Conservation (phyloP, 2,329 filamentous ascomycete genomes). For the Biscogniauxia sp. region DNA sequence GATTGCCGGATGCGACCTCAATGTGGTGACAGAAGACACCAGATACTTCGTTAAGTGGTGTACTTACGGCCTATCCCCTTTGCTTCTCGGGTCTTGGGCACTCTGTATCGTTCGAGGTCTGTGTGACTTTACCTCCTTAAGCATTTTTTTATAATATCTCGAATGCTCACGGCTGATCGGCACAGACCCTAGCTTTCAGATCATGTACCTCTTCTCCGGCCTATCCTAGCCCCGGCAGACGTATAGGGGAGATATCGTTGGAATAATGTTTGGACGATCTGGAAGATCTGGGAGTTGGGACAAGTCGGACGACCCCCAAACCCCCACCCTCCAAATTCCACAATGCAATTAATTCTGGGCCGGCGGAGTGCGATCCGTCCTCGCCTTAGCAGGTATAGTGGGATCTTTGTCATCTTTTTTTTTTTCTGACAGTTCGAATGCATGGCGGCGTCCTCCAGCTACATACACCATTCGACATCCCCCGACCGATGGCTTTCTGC, state of each 20-base stretch:
- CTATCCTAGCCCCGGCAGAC: background rate
- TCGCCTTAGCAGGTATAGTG: background rate
- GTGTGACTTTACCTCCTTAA: background rate
- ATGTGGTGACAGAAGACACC: background rate
- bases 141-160: background rate
- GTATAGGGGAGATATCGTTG: background rate
- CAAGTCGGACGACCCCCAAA: background rate
- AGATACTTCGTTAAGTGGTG: background rate
- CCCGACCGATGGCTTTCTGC: background rate
- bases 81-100: background rate
- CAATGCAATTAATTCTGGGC: background rate
- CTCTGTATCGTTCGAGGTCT: background rate
- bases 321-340: background rate
- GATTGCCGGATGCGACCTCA: background rate
- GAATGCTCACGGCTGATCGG: background rate
- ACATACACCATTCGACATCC: background rate
- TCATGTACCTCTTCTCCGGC: background rate
- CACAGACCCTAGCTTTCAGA: background rate
- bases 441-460: background rate
- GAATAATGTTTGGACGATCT: background rate
- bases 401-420: background rate
- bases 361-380: background rate
- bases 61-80: background rate
- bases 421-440: background rate
- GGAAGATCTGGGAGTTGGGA: background rate